Conservation (phyloP, 2,329 filamentous ascomycete genomes). For the Xylaria sp. region DNA sequence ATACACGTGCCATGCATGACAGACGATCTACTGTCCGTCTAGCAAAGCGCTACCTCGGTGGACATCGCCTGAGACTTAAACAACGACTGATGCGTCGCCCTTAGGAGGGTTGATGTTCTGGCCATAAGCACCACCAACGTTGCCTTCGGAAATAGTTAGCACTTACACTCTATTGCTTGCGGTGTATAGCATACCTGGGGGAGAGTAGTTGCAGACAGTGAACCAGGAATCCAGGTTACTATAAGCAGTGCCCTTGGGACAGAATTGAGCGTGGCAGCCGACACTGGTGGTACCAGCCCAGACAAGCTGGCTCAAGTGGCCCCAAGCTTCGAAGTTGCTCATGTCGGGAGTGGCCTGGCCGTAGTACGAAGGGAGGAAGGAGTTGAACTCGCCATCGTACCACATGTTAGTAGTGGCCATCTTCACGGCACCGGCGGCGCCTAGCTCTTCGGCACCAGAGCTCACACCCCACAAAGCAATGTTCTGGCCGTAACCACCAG, state of each 20-base stretch:
- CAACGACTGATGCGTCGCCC: constrained; percentile 48
- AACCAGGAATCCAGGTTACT: constrained; percentile 68
- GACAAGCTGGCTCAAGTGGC: constrained; percentile 81
- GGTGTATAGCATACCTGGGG: constrained; percentile 69
- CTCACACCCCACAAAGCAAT: constrained; percentile 72
- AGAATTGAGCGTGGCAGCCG: constrained; percentile 71
- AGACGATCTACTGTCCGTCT: constrained; percentile 26
- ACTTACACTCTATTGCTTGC: neutral
- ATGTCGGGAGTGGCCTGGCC: constrained; percentile 69
- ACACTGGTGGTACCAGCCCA: constrained; percentile 72
- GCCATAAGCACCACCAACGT: constrained; percentile 63
- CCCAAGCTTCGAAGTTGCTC: constrained; percentile 72
- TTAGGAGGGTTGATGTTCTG: constrained; percentile 61
- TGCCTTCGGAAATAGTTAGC: constrained; percentile 54
- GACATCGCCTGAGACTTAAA: constrained; percentile 34
- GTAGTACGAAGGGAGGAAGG: constrained; percentile 67
- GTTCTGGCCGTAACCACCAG: constrained; percentile 87
- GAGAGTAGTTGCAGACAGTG: constrained; percentile 90
- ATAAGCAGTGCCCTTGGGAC: constrained; percentile 62
- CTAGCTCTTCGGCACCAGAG: constrained; percentile 57
- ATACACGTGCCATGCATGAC: constrained; percentile 39
- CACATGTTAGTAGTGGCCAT: constrained; percentile 82
- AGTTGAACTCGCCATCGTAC: constrained; percentile 83
- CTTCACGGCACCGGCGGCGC: constrained; percentile 66
- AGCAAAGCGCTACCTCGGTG: constrained; percentile 28